Percentiles rank a stretch among this genome's conserved stretches.
Conservation (phyloP, 108 stramenopile genomes). For the Nitzschia palea region DNA sequence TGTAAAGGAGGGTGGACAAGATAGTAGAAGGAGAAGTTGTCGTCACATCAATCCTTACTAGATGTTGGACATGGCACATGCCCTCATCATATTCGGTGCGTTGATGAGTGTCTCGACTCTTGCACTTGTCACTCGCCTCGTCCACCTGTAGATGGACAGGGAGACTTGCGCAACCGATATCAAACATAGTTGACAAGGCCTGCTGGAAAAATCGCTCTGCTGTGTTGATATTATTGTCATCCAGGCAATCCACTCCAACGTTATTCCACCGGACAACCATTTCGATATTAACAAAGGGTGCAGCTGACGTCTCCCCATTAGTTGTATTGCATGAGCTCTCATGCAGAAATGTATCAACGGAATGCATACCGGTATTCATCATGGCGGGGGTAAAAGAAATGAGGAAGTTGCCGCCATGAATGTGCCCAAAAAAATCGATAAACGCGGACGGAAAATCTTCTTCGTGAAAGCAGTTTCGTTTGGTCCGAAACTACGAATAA, state of each 20-base stretch:
- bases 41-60: conserved; percentile 31
- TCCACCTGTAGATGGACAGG: background rate
- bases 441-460: too few species aligned
- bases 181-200: background rate
- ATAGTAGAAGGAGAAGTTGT: background rate
- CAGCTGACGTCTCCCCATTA: too few species aligned
- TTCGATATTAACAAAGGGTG: background rate
- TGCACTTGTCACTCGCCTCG: conserved; percentile 16
- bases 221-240: background rate
- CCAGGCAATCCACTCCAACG: conserved; percentile 6
- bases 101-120: conserved; percentile 38
- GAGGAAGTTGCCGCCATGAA: too few species aligned
- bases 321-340: too few species aligned
- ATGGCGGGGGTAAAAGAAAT: too few species aligned
- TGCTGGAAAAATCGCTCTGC: conserved; percentile 15
- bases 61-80: conserved; percentile 41
- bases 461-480: too few species aligned
- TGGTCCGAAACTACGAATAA: too few species aligned
- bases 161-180: background rate
- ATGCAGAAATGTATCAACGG: too few species aligned
- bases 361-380: too few species aligned
- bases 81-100: conserved; percentile 67
- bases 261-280: conserved; percentile 22
- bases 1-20: conserved; percentile 43
- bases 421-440: too few species aligned